phyloP scores from a whole-genome alignment of 495 filamentous ascomycete genomes.

The Tuber calosporum region DNA sequence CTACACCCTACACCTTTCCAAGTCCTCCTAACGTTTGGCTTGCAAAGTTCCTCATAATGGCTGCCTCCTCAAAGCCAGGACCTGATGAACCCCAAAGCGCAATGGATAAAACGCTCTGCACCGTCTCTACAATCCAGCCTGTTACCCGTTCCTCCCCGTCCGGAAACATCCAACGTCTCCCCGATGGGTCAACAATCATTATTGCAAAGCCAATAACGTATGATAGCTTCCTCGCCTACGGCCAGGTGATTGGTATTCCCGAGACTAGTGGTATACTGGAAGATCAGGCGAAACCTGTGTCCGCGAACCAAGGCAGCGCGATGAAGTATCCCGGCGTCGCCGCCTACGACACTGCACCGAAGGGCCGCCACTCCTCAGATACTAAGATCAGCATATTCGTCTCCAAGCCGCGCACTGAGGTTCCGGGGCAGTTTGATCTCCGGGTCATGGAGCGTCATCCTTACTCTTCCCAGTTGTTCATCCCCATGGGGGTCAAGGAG shows the following conservation, averaged over 20 bases:
- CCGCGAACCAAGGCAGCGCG: slow-evolving; percentile 77
- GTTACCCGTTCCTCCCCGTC: neutral
- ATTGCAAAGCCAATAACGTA: neutral
- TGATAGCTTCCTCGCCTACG: neutral
- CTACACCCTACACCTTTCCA: neutral
- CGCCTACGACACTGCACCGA: slow-evolving; percentile 62
- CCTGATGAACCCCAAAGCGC: neutral
- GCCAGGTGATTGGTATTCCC: neutral
- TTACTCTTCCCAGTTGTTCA: slow-evolving; percentile 87
- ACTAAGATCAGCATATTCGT: slow-evolving; percentile 82
- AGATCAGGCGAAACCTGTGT: neutral
- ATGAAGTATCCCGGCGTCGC: slow-evolving; percentile 78
- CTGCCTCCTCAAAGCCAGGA: neutral
- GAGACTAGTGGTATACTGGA: neutral
- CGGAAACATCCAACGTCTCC: neutral
- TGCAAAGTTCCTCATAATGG: neutral
- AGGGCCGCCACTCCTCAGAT: slow-evolving; percentile 54
- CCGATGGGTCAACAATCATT: neutral
- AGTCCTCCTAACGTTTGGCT: neutral
- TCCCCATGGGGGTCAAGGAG: slow-evolving; percentile 58
- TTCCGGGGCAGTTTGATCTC: slow-evolving; percentile 52
- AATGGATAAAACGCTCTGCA: neutral
- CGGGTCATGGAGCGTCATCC: slow-evolving; percentile 85
- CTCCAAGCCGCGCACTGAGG: slow-evolving; percentile 59
- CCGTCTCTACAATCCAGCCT: neutral